phyloP scores from a whole-genome alignment of 129 eudicot species.

The Deinandra increscens region DNA sequence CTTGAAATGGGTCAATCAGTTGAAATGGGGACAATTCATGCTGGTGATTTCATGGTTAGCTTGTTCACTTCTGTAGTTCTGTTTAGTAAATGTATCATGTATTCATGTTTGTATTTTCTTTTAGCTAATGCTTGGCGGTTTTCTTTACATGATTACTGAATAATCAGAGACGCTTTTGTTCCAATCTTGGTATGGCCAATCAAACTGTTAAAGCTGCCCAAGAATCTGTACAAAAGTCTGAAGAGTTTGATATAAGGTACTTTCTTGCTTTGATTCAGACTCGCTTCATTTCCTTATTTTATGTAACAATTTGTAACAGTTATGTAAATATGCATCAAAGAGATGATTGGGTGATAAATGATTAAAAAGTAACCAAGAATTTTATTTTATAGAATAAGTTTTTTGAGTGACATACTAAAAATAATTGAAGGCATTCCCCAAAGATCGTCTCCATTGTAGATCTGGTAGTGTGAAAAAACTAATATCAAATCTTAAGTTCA shows the following conservation, averaged over 20 bases:
- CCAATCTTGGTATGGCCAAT: constrained; percentile 68
- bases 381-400: no score
- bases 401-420: neutral
- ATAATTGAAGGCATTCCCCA: neutral
- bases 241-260: constrained; percentile 72
- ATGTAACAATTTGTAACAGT: neutral
- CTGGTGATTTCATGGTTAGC: constrained; percentile 65
- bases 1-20: constrained; percentile 63
- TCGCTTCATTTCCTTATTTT: neutral
- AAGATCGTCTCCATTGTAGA: no score
- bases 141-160: neutral
- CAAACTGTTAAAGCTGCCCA: constrained; percentile 68
- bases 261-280: neutral
- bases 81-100: neutral
- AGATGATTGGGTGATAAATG: neutral
- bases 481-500: no score
- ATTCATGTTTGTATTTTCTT: no score
- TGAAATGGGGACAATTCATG: constrained; percentile 69
- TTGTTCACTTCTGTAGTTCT: neutral
- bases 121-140: neutral
- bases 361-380: no score
- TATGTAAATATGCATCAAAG: neutral
- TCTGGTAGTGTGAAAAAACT: no score
- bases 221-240: constrained; percentile 66
- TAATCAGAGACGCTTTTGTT: constrained; percentile 65